Evolutionary conservation across 352 stramenopile species (phyloP).

Genomic region (Pythium aphanidermatum): DNA sequence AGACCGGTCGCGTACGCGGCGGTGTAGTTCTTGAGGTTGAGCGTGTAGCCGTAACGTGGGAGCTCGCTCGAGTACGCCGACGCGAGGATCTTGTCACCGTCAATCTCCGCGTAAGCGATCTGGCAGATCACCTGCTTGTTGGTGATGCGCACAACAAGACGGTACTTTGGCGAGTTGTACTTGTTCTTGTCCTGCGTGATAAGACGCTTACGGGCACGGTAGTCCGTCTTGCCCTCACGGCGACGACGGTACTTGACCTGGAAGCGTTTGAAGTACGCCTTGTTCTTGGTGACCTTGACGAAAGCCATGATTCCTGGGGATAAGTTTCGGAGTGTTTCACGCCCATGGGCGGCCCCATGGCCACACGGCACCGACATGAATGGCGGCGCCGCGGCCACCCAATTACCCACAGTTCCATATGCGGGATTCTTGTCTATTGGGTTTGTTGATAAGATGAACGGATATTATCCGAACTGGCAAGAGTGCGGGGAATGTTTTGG

Average conservation of each 20-base stretch:
- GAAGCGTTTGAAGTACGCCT: constrained; percentile 99
- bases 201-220: constrained; percentile 97
- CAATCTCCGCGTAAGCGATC: constrained; percentile 98
- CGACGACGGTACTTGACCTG: constrained; percentile 98
- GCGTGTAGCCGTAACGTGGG: constrained; percentile 93
- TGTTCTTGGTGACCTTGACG: constrained; percentile 99
- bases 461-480: too few relatives aligned
- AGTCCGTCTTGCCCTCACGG: constrained; percentile 99
- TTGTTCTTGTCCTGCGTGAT: constrained; percentile 99
- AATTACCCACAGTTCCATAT: constrained; percentile 18
- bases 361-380: constrained; percentile 11
- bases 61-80: constrained; percentile 96
- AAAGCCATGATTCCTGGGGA: constrained; percentile 84
- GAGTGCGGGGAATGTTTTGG: constrained; percentile 21
- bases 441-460: too few relatives aligned
- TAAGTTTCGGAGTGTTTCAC: constrained; percentile 62
- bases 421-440: too few relatives aligned
- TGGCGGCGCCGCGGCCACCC: constrained; percentile 14
- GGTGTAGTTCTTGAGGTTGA: constrained; percentile 99
- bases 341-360: too few relatives aligned
- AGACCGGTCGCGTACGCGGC: constrained; percentile 97
- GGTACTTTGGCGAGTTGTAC: constrained; percentile 99
- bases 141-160: constrained; percentile 94
- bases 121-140: constrained; percentile 98
- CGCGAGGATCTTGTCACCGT: constrained; percentile 96